Evolutionary conservation across 176 grass and related monocot species (phyloP).

Genomic region (Secale cereale): DNA sequence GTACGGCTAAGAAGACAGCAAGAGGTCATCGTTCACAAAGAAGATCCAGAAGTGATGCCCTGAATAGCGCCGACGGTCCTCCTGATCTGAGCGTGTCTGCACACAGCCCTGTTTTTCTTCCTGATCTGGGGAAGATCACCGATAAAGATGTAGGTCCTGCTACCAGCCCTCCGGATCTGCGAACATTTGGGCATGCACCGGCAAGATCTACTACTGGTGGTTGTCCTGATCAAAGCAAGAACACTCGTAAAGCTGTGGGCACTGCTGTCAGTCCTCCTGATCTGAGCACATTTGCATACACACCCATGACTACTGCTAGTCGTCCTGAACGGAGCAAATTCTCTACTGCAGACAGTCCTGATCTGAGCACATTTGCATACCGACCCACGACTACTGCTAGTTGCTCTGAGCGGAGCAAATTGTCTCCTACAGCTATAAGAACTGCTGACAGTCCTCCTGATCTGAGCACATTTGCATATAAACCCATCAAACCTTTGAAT

Average conservation of each 20-base stretch:
- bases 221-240: not conserved
- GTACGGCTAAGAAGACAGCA: slow-evolving; percentile 24
- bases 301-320: not conserved
- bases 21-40: slow-evolving; percentile 13
- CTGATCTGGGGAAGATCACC: slow-evolving; percentile 22
- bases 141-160: slow-evolving; percentile 4
- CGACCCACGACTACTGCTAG: not conserved
- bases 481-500: slow-evolving; percentile 2
- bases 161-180: slow-evolving; percentile 21
- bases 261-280: not conserved
- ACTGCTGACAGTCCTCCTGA: slow-evolving; percentile 30
- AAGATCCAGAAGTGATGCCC: slow-evolving; percentile 23
- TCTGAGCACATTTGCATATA: slow-evolving; percentile 36
- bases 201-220: slow-evolving; percentile 13
- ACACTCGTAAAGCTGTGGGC: not conserved
- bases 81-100: slow-evolving; percentile 42
- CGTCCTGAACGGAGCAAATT: not conserved
- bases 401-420: not conserved
- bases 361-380: slow-evolving; percentile 40
- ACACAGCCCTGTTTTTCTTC: slow-evolving; percentile 27
- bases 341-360: not conserved
- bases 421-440: not conserved
- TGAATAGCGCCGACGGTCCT: not conserved
- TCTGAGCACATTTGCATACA: slow-evolving; percentile 39
- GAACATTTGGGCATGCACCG: slow-evolving; percentile 38